Evolutionary conservation across 2,329 filamentous ascomycete genomes (phyloP), one percentile per base, ranked within the genome.

Genomic region (Bipolaris oryzae): DNA sequence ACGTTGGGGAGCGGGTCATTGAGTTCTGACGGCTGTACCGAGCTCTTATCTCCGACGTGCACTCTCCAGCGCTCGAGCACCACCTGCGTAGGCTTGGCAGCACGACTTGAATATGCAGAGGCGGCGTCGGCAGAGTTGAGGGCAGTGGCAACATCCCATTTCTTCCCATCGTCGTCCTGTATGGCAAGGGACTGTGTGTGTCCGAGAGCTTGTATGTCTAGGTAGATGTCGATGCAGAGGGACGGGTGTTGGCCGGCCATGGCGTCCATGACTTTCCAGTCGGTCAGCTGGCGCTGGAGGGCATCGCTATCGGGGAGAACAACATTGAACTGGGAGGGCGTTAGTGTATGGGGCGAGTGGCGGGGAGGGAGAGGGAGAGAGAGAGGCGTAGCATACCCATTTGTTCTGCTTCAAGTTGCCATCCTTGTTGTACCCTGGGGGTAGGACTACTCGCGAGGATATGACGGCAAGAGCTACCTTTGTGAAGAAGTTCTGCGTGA

Each of bases 261-360:
- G 57, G 89, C 86, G 74, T 94, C 90, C 72, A 90, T 90, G 43
- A 81, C 85, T 76, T 89, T 94, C 93, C 93, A 99, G 55, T 86
- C 82, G 67, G 85, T 84, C 61, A 98, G 84, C 63, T 95, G 90
- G 63, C 96, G 89, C 69, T 85, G 83, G 71, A 96, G 92, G 58
- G 90, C 87, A 71, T 96, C 91, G 61, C 94, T 94, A 68, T 99
- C 95, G 68, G 96, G 90, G 42, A 96, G 89, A 65, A 96, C 90
- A 66, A 97, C 87, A 80, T 96, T 96, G 78, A 97, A 99, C 95
- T 98, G 70, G 0, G 7, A 6, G 3, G 7, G 15, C 20, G 58
- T 69, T 41, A 73, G 66, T 38, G 5, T 16, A 20, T 50, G 28
- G 25, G 18, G 6, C 2, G 25, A 7, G 25, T 41, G 21, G 7